Base-by-base conservation (phyloP, 78 protist genomes). In the Guillardia theta region DNA sequence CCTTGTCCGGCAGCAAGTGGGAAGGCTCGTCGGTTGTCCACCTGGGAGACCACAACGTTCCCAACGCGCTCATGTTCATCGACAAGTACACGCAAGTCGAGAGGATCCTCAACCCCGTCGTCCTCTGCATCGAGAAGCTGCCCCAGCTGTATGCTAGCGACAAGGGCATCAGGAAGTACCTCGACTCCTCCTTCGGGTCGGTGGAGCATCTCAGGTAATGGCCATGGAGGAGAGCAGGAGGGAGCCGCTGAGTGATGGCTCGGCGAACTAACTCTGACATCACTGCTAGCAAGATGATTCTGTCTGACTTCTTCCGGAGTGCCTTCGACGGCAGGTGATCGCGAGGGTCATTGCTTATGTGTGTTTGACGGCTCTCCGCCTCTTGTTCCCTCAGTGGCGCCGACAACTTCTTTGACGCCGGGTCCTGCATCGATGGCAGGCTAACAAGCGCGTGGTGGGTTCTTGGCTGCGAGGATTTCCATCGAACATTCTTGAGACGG, bases 341-440 rank as follows among this genome's bases (percentile, higher is more conserved):
- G 58, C 10, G n/a, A n/a, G n/a, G n/a, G n/a, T n/a, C n/a, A n/a
- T 10, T 50, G 10, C 58, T 50, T 50, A 15, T 50, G 58, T 50
- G 10, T 50, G 58, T 15, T 50, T 50, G n/a, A n/a, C n/a, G n/a
- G n/a, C n/a, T n/a, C n/a, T n/a, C 58, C 58, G 30, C 58, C 58
- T 15, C 58, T 15, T 50, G 10, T 50, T 10, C 58, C 10, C 30
- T 24, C 48, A 53, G 78, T 39, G 93, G 93, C 45, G 98, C 98
- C 27, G 98, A 96, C 95, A 98, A 98, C 97, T 97, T 97, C 45
- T 98, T 95, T 92, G 98, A 97, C 94, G 99, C 99, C 4, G 99
- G 99, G n/a, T 44, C 64, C 6, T 94, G 95, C 80, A 94, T 94
- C 93, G 95, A 94, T 64, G 78, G 87, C 87, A 70, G 87, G 48